Evolutionary conservation across 352 stramenopile genomes (phyloP), one percentile per base, ranked within the genome.

Genomic region (Pythium inflatum): DNA sequence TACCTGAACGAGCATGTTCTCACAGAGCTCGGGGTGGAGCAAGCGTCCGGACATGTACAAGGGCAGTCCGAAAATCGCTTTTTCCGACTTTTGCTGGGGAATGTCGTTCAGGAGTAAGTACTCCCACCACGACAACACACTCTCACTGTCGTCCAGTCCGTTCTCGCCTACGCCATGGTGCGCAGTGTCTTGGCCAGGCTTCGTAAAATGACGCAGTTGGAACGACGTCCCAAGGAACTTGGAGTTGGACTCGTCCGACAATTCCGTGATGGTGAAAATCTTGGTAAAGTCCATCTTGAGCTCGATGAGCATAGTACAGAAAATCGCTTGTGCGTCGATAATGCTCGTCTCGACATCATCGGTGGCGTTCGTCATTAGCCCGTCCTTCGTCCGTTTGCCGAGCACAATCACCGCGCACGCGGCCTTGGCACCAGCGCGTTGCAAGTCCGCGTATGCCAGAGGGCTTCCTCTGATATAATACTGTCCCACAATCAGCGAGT

Each of bases 211-310:
- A 16, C 75, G 69, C 4, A 89, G 51, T 51, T 93, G 80, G 63
- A 92, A 92, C 22, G 81, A 87, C 61, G 87, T 93, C 5, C 87
- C 87, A 50, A 95, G 80, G 50, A 93, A 94, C 70, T 94, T 95
- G n/a, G 88, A 95, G 58, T 95, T 95, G 30, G 82, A 83, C 65
- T 93, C 85, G 53, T 95, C 84, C 1, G 84, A 75, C 25, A 95
- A 82, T 54, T 95, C 88, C 0, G 88, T 95, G 70, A 95, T 86
- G 6, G 88, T 94, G 50, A 95, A 95, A 41, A 94, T 89, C 62
- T 82, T 85, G 11, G 82, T 77, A 24, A 93, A 91, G 65, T 95
- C 82, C 86, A 95, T 93, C 66, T 95, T 94, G 34, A 95, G 73
- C 62, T 94, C 86, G 34, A 95, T 86, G 16, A 95, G 71, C 87